Base-by-base conservation (phyloP, 1,284 basidiomycete species). In the Xerocomus minutiporus region DNA sequence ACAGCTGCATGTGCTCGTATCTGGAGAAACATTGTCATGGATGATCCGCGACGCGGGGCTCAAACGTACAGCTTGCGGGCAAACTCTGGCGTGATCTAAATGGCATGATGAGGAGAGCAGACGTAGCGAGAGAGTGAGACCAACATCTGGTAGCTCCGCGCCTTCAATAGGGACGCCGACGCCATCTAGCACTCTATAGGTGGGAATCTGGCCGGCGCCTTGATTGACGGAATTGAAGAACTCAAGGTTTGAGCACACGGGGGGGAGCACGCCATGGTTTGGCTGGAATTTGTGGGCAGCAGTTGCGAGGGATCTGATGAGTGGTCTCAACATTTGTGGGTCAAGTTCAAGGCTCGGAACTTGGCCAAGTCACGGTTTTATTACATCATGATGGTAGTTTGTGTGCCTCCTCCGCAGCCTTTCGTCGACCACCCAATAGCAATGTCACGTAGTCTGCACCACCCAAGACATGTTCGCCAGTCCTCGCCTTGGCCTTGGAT, bases 141-240 rank as follows among this genome's bases (percentile, higher is more conserved):
- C 13, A 51, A 87, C 89, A 68, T 91, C 82, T 56, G 91, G 90
- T 12, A 88, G 61, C 53, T 81, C 75, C 15, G 86, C 90, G 2
- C 84, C 88, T 28, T 89, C 80, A 29, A 94, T 71, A 4, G 80
- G 78, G 55, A 81, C 74, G 4, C 91, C 91, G 55, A 80, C 73
- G 43, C 89, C 86, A 71, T 93, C 91, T 34, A 95, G 69, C 0
- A 94, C 79, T 51, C 91, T 79, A 71, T 84, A 94, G 1, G 90
- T 91, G 8, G 91, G 89, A 59, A 94, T 88, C 61, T 79, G 79
- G 23, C 75, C 73, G 25, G 78, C 75, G 40, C 78, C 77, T 20
- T 74, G 74, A 38, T 79, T 80, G 31, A 91, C 80, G 0, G 86
- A 81, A 66, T 90, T 91, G 75, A 91, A 85, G 75, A 91, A 91